Base-by-base conservation (phyloP, 2,329 filamentous ascomycete species). In the Didymella glomerata region DNA sequence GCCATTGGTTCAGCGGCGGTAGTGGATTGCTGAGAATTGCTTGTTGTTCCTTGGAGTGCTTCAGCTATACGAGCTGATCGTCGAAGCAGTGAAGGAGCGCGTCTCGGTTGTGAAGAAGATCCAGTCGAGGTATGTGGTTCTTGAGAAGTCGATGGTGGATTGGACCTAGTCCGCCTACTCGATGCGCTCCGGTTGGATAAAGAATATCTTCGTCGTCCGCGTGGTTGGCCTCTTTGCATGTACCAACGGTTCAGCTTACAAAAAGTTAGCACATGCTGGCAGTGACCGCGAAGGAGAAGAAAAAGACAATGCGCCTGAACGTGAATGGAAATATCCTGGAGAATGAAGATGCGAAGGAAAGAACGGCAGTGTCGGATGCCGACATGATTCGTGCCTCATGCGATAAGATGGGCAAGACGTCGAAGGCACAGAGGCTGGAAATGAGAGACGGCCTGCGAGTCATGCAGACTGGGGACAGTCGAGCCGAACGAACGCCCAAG, bases 141-240 rank as follows among this genome's bases (percentile, higher is more conserved):
- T 42, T 59, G 57, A 30, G 61, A 57, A 22, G 62, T 18, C 40
- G 65, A 45, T 14, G 61, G 58, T 48, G 61, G 59, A 59, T 57
- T 69, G 45, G 73, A 69, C 59, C 65, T 66, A 60, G 58, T 67
- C 42, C 66, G 65, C 66, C 68, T 70, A 57, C 40, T 66, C 44
- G 68, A 69, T 51, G 64, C 62, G 55, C 60, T 68, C 56, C 66
- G 70, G 61, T 67, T 62, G 60, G 64, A 64, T 64, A 69, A 65
- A 28, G 69, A 61, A 69, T 75, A 68, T 75, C 71, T 71, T 71
- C 71, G 68, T 74, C 73, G 67, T 73, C 71, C 71, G 54, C 69
- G 68, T 46, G 68, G 68, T 65, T 67, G 63, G 64, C 71, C 69
- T 66, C 72, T 77, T 76, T 69, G 70, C 73, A 76, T 77, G 70